Conservation (phyloP, 176 grass and related monocot genomes). For the Oryza brachyantha region DNA sequence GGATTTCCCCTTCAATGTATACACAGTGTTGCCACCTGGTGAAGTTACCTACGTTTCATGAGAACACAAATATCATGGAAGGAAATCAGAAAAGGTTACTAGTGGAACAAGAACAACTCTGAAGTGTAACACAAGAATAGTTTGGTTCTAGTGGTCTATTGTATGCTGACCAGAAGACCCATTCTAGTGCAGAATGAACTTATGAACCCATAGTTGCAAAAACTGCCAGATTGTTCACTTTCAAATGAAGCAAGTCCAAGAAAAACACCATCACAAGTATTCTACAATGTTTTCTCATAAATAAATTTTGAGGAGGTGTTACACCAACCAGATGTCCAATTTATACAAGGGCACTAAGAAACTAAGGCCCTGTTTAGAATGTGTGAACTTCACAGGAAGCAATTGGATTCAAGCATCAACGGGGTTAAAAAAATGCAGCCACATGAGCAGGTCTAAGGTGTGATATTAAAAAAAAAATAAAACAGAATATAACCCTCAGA, state of each 20-base stretch:
- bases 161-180: neutral
- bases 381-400: neutral
- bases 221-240: neutral
- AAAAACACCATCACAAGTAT: neutral
- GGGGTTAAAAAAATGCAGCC: neutral
- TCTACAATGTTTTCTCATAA: neutral
- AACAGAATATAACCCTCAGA: neutral
- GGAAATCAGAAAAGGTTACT: neutral
- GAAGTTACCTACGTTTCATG: constrained; percentile 62
- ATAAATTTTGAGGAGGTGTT: neutral
- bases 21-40: constrained; percentile 75
- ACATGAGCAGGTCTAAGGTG: neutral
- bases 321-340: too few species aligned
- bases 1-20: constrained; percentile 77
- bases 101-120: neutral
- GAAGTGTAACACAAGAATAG: neutral
- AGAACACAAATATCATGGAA: neutral
- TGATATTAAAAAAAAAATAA: neutral
- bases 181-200: neutral
- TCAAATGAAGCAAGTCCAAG: neutral
- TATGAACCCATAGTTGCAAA: neutral
- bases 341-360: neutral
- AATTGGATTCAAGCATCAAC: neutral
- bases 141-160: neutral
- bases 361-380: neutral